Percentiles rank a stretch among this genome's conserved stretches.
These are phyloP conservation scores for Erucastrum elatum DNA, from an alignment of 345 rosid genomes.

Conservation along the genomic window DNA sequence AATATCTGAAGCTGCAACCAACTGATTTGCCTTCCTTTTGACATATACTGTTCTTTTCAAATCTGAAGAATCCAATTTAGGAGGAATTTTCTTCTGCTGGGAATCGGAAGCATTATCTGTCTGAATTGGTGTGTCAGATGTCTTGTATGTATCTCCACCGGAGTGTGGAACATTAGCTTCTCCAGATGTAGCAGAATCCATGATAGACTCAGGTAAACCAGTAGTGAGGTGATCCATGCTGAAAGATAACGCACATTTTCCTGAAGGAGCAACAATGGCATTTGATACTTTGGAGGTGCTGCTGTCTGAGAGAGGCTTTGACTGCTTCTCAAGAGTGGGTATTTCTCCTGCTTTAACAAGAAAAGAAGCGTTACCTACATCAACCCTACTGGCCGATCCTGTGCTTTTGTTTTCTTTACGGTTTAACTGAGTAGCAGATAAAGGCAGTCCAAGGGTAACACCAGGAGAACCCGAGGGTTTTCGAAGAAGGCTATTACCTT, in stretches of 20 bases:
- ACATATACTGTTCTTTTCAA: slow-evolving; percentile 58
- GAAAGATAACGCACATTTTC: slow-evolving; percentile 41
- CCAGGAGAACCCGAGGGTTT: slow-evolving; percentile 52
- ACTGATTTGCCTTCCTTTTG: slow-evolving; percentile 79
- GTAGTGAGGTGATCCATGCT: slow-evolving; percentile 45
- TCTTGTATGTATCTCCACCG: slow-evolving; percentile 42
- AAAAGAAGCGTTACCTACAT: slow-evolving; percentile 38
- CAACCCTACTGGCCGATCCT: slow-evolving; percentile 44
- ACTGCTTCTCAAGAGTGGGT: slow-evolving; percentile 54
- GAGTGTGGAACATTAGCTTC: slow-evolving; percentile 47
- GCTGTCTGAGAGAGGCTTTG: slow-evolving; percentile 52
- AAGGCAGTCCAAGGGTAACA: slow-evolving; percentile 42
- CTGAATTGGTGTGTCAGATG: slow-evolving; percentile 47
- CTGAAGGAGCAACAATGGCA: slow-evolving; percentile 34
- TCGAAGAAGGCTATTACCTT: slow-evolving; percentile 94
- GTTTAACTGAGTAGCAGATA: slow-evolving; percentile 48
- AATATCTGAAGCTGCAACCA: slow-evolving; percentile 69
- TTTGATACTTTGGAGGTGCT: slow-evolving; percentile 47
- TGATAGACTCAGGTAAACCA: slow-evolving; percentile 43
- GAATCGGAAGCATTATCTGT: slow-evolving; percentile 45
- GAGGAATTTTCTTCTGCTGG: slow-evolving; percentile 44
- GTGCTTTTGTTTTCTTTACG: slow-evolving; percentile 46
- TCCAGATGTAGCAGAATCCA: slow-evolving; percentile 43
- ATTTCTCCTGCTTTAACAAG: slow-evolving; percentile 41
- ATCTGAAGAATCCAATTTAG: slow-evolving; percentile 42